phyloP scores from a whole-genome alignment of 805 yeast species.

The Dipodascopsis uninucleata region DNA sequence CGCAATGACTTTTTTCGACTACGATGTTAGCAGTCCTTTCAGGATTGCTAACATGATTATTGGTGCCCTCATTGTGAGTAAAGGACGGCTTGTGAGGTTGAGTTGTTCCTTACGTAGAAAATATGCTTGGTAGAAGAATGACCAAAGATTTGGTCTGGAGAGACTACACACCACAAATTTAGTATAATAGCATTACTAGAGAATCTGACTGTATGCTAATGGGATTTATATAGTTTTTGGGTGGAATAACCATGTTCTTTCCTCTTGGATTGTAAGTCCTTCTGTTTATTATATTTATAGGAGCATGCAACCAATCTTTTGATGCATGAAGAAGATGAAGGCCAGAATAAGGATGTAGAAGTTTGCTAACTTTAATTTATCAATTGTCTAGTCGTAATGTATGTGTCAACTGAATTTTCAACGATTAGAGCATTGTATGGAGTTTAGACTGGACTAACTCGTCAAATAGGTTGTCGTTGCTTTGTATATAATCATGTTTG shows the following conservation, averaged over 20 bases:
- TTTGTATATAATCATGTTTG: conserved; percentile 35
- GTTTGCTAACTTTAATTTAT: neutral
- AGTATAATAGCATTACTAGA: too few species aligned
- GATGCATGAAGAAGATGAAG: neutral
- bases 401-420: too few species aligned
- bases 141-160: too few species aligned
- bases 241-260: conserved; percentile 24
- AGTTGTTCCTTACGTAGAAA: too few species aligned
- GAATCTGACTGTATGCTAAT: too few species aligned
- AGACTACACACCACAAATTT: too few species aligned
- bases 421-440: neutral
- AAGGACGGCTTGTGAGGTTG: too few species aligned
- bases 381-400: neutral
- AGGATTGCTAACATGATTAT: conserved; percentile 35
- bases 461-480: conserved; percentile 32
- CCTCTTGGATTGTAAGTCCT: conserved; percentile 23
- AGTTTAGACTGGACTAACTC: conserved; percentile 2
- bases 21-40: conserved; percentile 33
- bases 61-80: conserved; percentile 32
- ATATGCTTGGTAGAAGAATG: too few species aligned
- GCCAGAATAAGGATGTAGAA: too few species aligned
- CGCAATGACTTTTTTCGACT: conserved; percentile 14
- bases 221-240: conserved; percentile 20
- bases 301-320: neutral
- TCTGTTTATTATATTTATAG: neutral